A percentile compares a stretch with the other conserved stretches of the same genome.
phyloP scores from a whole-genome alignment of 768 basidiomycete genomes.

The Suillus decipiens region DNA sequence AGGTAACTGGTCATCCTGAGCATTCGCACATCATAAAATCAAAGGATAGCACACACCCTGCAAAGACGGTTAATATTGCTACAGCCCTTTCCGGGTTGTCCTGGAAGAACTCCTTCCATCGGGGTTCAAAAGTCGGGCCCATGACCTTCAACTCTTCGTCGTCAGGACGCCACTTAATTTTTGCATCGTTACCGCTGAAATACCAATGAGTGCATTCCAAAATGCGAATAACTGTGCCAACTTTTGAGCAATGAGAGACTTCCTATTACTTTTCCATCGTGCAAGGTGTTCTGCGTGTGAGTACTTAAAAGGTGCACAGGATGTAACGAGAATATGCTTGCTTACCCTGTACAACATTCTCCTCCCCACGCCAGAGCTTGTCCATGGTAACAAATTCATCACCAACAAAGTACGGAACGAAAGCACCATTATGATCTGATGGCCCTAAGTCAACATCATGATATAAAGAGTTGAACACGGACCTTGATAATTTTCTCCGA shows the following conservation, averaged over 20 bases:
- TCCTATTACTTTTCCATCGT: slow-evolving; percentile 37
- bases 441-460: too few species aligned
- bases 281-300: slow-evolving; percentile 17
- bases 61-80: slow-evolving; percentile 2
- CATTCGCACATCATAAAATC: background rate
- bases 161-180: slow-evolving; percentile 27
- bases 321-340: slow-evolving; percentile 14
- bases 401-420: slow-evolving; percentile 38
- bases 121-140: slow-evolving; percentile 20
- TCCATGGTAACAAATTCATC: slow-evolving; percentile 51
- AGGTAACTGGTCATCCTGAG: background rate
- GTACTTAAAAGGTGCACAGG: background rate
- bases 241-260: slow-evolving; percentile 56
- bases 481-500: slow-evolving; percentile 47
- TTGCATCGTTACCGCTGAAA: slow-evolving; percentile 20
- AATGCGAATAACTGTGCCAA: slow-evolving; percentile 23
- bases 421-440: slow-evolving; percentile 32
- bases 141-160: slow-evolving; percentile 20
- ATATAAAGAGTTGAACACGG: background rate
- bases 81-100: slow-evolving; percentile 25
- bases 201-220: background rate
- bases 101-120: slow-evolving; percentile 23
- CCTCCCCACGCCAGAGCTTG: slow-evolving; percentile 40
- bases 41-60: slow-evolving; percentile 10
- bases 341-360: slow-evolving; percentile 43